Conservation (phyloP, 495 filamentous ascomycete genomes). For the Gamarada debralockiae region DNA sequence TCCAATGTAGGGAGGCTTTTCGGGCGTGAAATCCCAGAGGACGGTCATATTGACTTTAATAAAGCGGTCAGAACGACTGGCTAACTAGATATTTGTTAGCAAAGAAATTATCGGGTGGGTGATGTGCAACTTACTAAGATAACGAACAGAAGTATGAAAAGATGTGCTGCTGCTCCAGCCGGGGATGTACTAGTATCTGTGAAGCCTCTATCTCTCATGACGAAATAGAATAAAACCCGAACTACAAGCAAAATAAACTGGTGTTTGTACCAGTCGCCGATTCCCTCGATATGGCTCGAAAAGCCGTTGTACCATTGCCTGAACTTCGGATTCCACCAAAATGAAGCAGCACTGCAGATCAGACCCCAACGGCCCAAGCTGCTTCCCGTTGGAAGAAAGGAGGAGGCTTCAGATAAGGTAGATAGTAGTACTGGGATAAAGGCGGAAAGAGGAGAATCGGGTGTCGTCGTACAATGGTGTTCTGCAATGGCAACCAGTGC, state of each 20-base stretch:
- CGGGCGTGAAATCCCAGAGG: slow-evolving; percentile 42
- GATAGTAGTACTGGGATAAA: neutral
- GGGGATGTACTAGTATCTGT: slow-evolving; percentile 36
- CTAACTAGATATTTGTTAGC: slow-evolving; percentile 35
- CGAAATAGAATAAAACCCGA: slow-evolving; percentile 49
- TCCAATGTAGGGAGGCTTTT: slow-evolving; percentile 6
- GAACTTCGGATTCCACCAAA: slow-evolving; percentile 78
- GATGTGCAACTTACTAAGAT: slow-evolving; percentile 47
- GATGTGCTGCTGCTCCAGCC: slow-evolving; percentile 49
- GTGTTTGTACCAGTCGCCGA: slow-evolving; percentile 63
- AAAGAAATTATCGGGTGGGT: neutral
- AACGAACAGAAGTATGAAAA: slow-evolving; percentile 50
- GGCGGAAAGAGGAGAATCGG: neutral
- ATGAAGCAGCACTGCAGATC: slow-evolving; percentile 47
- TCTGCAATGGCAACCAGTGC: slow-evolving; percentile 21
- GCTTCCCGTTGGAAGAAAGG: neutral
- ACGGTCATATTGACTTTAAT: slow-evolving; percentile 54
- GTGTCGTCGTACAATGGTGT: neutral
- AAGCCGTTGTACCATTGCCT: slow-evolving; percentile 59
- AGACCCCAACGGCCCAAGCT: slow-evolving; percentile 35
- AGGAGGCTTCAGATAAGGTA: neutral
- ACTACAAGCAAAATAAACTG: slow-evolving; percentile 59
- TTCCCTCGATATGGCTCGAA: slow-evolving; percentile 58
- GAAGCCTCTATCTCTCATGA: slow-evolving; percentile 44
- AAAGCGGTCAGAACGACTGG: slow-evolving; percentile 40